Evolutionary conservation across 2,329 filamentous ascomycete genomes (phyloP).

Genomic region (Sporothrix phasma): DNA sequence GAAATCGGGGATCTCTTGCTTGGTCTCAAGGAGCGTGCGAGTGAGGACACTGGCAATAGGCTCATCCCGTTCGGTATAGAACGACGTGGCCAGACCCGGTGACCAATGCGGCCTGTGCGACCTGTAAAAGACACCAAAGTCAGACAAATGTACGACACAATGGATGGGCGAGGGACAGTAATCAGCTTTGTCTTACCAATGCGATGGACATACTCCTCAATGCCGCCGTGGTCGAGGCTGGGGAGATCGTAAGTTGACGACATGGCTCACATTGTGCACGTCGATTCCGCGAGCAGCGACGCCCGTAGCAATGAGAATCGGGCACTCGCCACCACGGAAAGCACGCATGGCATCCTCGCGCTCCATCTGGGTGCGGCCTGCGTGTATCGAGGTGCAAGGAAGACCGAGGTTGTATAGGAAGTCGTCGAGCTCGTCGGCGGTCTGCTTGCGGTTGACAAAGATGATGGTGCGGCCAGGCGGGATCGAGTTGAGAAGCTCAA

Average conservation of each 20-base stretch:
- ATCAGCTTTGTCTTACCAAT: slow-evolving; percentile 57
- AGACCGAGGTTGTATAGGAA: slow-evolving; percentile 70
- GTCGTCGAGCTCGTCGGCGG: slow-evolving; percentile 78
- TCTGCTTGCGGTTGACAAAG: slow-evolving; percentile 75
- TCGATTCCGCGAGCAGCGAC: slow-evolving; percentile 84
- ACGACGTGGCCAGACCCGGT: slow-evolving; percentile 79
- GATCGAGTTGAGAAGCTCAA: slow-evolving; percentile 60
- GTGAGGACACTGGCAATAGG: slow-evolving; percentile 64
- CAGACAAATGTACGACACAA: slow-evolving; percentile 11
- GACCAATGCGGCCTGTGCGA: slow-evolving; percentile 87
- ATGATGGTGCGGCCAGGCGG: slow-evolving; percentile 72
- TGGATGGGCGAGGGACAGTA: not conserved
- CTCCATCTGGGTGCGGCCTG: slow-evolving; percentile 78
- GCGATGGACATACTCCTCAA: slow-evolving; percentile 86
- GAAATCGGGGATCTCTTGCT: slow-evolving; percentile 75
- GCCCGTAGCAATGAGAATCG: slow-evolving; percentile 78
- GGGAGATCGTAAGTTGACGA: slow-evolving; percentile 93
- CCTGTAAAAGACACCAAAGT: slow-evolving; percentile 38
- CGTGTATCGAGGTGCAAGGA: slow-evolving; percentile 81
- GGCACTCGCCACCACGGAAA: slow-evolving; percentile 64
- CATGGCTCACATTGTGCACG: slow-evolving; percentile 74
- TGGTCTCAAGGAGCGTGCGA: slow-evolving; percentile 70
- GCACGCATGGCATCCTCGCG: slow-evolving; percentile 84
- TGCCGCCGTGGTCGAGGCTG: slow-evolving; percentile 64
- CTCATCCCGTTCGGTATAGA: slow-evolving; percentile 72